Percentiles rank a stretch among this genome's conserved stretches.
phyloP scores from a whole-genome alignment of 305 asterid species.

The Euphrasia arctica region DNA sequence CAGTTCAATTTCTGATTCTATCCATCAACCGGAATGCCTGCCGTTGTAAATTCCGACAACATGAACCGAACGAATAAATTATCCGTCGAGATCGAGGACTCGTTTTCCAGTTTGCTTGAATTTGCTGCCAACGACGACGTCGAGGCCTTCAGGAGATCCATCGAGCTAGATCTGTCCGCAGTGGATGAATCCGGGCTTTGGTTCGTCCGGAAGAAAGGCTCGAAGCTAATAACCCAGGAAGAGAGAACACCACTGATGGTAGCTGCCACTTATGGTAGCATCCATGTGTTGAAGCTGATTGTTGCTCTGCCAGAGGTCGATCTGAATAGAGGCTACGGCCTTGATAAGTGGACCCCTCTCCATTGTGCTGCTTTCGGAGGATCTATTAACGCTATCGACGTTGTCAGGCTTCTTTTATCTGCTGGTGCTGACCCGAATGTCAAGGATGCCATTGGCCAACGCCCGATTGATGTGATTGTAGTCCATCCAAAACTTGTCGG shows the following conservation, averaged over 20 bases:
- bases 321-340: too few relatives aligned
- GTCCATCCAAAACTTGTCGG: too few relatives aligned
- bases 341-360: too few relatives aligned
- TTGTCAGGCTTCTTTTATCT: too few relatives aligned
- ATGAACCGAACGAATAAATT: constrained; percentile 40
- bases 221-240: constrained; percentile 47
- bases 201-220: constrained; percentile 53
- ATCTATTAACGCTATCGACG: too few relatives aligned
- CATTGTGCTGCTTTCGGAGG: too few relatives aligned
- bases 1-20: background rate
- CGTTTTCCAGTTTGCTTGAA: constrained; percentile 64
- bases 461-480: too few relatives aligned
- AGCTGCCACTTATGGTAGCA: constrained; percentile 66
- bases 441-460: too few relatives aligned
- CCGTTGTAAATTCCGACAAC: background rate
- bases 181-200: constrained; percentile 54
- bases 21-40: background rate
- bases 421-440: too few relatives aligned
- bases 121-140: constrained; percentile 66
- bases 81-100: constrained; percentile 55
- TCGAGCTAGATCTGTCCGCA: constrained; percentile 46
- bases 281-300: constrained; percentile 56
- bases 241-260: constrained; percentile 69
- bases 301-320: constrained; percentile 46
- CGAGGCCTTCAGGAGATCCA: constrained; percentile 46